Conservation (phyloP, 2,329 filamentous ascomycete genomes). For the Sclerotinia sclerotiorum region DNA sequence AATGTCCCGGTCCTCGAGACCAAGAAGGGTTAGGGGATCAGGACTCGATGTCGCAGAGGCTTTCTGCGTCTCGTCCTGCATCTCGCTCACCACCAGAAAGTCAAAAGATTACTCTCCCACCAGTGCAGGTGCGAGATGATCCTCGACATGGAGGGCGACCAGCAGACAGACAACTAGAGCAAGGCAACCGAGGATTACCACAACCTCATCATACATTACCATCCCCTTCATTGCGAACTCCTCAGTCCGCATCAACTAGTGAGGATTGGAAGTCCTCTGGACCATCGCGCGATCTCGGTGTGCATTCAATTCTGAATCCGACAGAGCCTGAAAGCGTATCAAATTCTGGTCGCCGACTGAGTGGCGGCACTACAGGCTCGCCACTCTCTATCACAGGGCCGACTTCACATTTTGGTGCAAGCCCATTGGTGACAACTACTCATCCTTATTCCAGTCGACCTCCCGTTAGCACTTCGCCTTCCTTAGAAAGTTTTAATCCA, state of each 20-base stretch:
- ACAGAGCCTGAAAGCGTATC: slow-evolving; percentile 35
- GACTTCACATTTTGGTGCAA: slow-evolving; percentile 33
- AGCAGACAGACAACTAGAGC: slow-evolving; percentile 33
- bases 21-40: slow-evolving; percentile 55
- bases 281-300: slow-evolving; percentile 39
- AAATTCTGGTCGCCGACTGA: slow-evolving; percentile 29
- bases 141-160: slow-evolving; percentile 32
- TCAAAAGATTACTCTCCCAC: slow-evolving; percentile 39
- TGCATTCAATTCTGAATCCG: slow-evolving; percentile 43
- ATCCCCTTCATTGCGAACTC: slow-evolving; percentile 31
- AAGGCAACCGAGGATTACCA: slow-evolving; percentile 30
- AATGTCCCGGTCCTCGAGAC: slow-evolving; percentile 57
- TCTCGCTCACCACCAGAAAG: slow-evolving; percentile 46
- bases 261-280: slow-evolving; percentile 35
- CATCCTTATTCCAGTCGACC: slow-evolving; percentile 33
- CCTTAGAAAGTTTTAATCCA: slow-evolving; percentile 31
- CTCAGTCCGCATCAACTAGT: slow-evolving; percentile 26
- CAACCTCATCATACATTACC: slow-evolving; percentile 29
- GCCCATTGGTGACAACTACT: slow-evolving; percentile 29
- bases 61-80: slow-evolving; percentile 55
- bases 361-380: slow-evolving; percentile 32
- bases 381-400: slow-evolving; percentile 30
- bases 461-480: slow-evolving; percentile 30
- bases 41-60: slow-evolving; percentile 65
- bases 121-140: slow-evolving; percentile 41